Evolutionary conservation across 2,329 filamentous ascomycete genomes (phyloP), one percentile per base, ranked within the genome.

Genomic region (Aspergillus hiratsukae): DNA sequence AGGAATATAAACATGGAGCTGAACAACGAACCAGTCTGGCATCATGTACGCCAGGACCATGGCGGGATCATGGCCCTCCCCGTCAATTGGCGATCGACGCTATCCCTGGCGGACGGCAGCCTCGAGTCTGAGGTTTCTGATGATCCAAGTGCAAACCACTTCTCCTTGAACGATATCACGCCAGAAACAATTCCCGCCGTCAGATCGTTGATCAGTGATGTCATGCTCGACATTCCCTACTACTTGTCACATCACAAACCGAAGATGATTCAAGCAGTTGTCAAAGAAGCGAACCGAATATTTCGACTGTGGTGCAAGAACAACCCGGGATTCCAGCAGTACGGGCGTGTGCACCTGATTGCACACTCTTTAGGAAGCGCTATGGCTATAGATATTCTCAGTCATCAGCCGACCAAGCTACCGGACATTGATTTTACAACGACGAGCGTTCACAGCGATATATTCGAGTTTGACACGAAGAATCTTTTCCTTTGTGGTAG

Each of bases 181-280:
- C 92, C 91, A 1, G 84, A 87, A 45, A 94, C 90, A 0, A 90
- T 99, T 29, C 92, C 93, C 0, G 91, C 90, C 0, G 88, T 99
- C n/a, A 87, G 94, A 48, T 90, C 89, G 68, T 86, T 99, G 69
- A 95, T 99, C 59, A 95, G 90, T 45, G 94, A 99, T 71, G 91
- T 99, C 65, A 97, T 99, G 91, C 87, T 97, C 51, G 94, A 99
- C 70, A 93, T 99, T 51, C 94, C 94, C 0, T 97, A 96, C 70
- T 99, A 97, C 75, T 87, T 99, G 76, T 97, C 93, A 0, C 89
- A 95, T 57, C 93, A 97, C 75, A 96, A 97, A 67, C 84, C 87
- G 3, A 96, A 91, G 72, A 97, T 99, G 92, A 89, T 96, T 51
- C 83, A 87, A 46, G 92, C 94, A 1, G 86, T 97, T 49, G 87